Conservation (phyloP, 495 filamentous ascomycete species). For the Xylaria castorea region DNA sequence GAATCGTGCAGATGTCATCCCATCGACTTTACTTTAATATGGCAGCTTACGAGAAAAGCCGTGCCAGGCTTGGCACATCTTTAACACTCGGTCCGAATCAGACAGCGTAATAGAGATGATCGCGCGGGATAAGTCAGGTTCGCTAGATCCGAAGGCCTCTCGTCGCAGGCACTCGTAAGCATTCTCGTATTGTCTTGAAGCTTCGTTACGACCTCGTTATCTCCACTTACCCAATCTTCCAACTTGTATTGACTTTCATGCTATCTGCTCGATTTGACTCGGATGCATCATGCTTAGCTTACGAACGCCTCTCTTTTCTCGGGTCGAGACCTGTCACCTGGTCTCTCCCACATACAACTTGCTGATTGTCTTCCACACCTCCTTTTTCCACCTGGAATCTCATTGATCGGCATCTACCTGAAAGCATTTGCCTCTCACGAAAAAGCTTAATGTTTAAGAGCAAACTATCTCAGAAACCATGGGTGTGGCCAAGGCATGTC, state of each 20-base stretch:
- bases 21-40: neutral
- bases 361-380: neutral
- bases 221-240: slow-evolving; percentile 8
- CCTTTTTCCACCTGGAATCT: neutral
- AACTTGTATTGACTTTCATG: neutral
- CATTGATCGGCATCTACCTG: neutral
- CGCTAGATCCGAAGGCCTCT: neutral
- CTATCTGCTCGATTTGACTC: neutral
- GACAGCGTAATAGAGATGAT: slow-evolving; percentile 1
- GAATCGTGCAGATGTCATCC: slow-evolving; percentile 11
- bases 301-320: neutral
- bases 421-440: neutral
- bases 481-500: slow-evolving; percentile 13
- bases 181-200: slow-evolving; percentile 22
- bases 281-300: slow-evolving; percentile 10
- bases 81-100: slow-evolving; percentile 23
- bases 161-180: slow-evolving; percentile 12
- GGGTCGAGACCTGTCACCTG: neutral
- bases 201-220: slow-evolving; percentile 5
- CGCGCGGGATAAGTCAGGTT: neutral
- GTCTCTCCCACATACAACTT: neutral
- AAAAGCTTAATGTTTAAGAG: neutral
- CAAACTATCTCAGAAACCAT: slow-evolving; percentile 1
- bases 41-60: slow-evolving; percentile 15
- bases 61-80: neutral